Evolutionary conservation across 2,329 filamentous ascomycete genomes (phyloP), one percentile per base, ranked within the genome.

Genomic region (Gaeumannomyces sp.): DNA sequence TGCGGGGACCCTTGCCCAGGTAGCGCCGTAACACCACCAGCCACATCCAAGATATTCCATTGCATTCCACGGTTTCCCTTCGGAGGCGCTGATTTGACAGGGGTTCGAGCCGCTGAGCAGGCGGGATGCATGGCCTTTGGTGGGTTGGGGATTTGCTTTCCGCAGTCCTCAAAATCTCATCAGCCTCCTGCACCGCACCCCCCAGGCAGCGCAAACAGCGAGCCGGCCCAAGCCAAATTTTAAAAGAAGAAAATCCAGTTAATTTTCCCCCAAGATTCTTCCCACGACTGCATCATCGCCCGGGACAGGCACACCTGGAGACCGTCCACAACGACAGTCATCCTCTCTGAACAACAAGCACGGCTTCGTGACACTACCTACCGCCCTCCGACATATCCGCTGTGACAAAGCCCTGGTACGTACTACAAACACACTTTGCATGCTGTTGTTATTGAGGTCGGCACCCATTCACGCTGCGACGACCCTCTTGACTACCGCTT

Each of bases 21-120:
- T 59, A 45, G 28, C 56, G n/a, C 53, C 10, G 8, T 64, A 59
- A 50, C 56, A 50, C 13, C 28, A 33, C 53, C 62, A 58, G 62
- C 62, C 62, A 57, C 62, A 57, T 64, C 62, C 45, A 64, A 64
- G 38, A 59, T 33, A 64, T 64, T 64, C 62, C 62, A 64, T 64
- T 25, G 56, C 29, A 35, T 64, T 64, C 62, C 62, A 64, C 45
- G 45, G 45, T 53, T 53, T 53, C 45, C 45, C 45, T 53, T 64
- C 62, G 62, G 62, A 59, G 62, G 62, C 56, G 62, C 62, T 64
- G 62, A 64, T 62, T 61, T 35, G 56, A 59, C 53, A 64, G 57
- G 62, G 56, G 62, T 38, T 22, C 45, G 45, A 53, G 45, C 45
- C n/a, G 45, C 45, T 50, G 19, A 50, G 45, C 45, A 50, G 45